Conservation (phyloP, 1,284 basidiomycete genomes). For the Moesziomyces aphidis region DNA sequence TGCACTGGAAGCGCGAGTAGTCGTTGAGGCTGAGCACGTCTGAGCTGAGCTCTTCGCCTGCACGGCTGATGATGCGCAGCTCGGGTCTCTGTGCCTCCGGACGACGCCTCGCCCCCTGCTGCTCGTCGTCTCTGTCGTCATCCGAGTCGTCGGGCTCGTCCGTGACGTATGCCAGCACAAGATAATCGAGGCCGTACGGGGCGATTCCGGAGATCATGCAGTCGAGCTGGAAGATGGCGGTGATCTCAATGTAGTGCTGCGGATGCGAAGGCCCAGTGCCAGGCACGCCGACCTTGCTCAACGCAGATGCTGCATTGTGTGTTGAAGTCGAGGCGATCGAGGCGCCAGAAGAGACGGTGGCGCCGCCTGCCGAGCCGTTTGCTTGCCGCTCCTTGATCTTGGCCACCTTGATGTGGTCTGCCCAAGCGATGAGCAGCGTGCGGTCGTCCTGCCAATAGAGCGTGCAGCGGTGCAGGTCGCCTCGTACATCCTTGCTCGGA, state of each 20-base stretch:
- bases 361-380: neutral
- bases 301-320: slow-evolving; percentile 20
- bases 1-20: slow-evolving; percentile 87
- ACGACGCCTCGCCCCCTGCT: slow-evolving; percentile 4
- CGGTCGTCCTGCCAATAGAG: slow-evolving; percentile 89
- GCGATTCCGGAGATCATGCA: slow-evolving; percentile 94
- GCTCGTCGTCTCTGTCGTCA: slow-evolving; percentile 17
- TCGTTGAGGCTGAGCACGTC: slow-evolving; percentile 85
- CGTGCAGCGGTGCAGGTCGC: slow-evolving; percentile 92
- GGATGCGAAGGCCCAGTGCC: slow-evolving; percentile 13
- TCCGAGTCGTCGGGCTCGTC: slow-evolving; percentile 64
- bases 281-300: slow-evolving; percentile 33
- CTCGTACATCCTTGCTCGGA: slow-evolving; percentile 81
- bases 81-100: slow-evolving; percentile 85
- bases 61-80: slow-evolving; percentile 86
- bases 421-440: slow-evolving; percentile 93
- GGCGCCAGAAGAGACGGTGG: slow-evolving; percentile 20
- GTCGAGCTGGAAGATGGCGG: slow-evolving; percentile 90
- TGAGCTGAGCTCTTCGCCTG: slow-evolving; percentile 87
- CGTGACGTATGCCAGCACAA: slow-evolving; percentile 79
- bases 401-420: slow-evolving; percentile 91
- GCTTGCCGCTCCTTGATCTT: slow-evolving; percentile 42
- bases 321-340: slow-evolving; percentile 25
- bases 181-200: slow-evolving; percentile 77
- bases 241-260: slow-evolving; percentile 78